phyloP scores from a whole-genome alignment of 1,284 basidiomycete genomes.

The Uromyces viciae-fabae region DNA sequence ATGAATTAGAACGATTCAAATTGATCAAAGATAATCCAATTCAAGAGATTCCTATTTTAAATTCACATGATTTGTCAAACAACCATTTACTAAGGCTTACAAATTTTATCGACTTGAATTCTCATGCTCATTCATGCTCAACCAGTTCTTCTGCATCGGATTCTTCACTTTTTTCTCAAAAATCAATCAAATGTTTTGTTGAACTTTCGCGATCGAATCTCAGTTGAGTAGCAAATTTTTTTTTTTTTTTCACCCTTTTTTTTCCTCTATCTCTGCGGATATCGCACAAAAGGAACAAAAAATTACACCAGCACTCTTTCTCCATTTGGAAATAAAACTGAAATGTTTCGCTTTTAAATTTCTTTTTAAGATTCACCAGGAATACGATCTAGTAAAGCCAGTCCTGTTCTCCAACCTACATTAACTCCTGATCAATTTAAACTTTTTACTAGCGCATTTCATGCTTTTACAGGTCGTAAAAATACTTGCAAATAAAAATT shows the following conservation, averaged over 20 bases:
- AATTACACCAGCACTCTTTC: background rate
- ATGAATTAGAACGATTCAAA: background rate
- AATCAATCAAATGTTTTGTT: background rate
- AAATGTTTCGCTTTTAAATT: background rate
- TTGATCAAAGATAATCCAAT: background rate
- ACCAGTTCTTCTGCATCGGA: too few relatives aligned
- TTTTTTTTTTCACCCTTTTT: too few relatives aligned
- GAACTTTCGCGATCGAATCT: background rate
- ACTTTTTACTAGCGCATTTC: background rate
- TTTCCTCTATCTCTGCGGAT: too few relatives aligned
- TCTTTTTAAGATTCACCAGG: background rate
- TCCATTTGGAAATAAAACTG: background rate
- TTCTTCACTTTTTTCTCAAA: background rate
- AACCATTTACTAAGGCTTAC: background rate
- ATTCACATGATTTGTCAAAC: background rate
- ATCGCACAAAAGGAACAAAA: background rate
- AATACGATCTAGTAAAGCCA: background rate
- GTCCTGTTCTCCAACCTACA: background rate
- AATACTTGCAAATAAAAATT: background rate
- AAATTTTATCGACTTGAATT: background rate
- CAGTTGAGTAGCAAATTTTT: slow-evolving; percentile 5
- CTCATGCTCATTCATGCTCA: too few relatives aligned
- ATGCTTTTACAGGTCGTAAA: background rate
- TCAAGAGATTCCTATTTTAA: background rate
- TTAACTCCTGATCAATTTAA: background rate